Conservation (phyloP, 495 filamentous ascomycete species). For the Lepidopterella palustris region DNA sequence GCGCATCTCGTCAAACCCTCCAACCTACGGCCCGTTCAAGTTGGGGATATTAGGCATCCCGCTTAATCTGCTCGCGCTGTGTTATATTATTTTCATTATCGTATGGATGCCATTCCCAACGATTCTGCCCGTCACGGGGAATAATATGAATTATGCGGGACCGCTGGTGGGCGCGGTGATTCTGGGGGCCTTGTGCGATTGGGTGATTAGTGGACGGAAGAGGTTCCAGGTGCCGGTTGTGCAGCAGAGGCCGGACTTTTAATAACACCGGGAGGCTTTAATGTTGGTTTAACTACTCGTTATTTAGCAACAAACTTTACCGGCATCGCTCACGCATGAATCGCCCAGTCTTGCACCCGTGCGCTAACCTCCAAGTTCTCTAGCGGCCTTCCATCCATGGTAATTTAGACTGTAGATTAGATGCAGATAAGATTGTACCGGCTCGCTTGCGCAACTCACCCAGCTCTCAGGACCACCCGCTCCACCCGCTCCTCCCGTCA, state of each 20-base stretch:
- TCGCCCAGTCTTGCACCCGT: too few relatives aligned
- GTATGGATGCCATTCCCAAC: conserved; percentile 27
- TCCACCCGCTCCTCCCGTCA: too few relatives aligned
- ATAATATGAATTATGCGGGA: conserved; percentile 32
- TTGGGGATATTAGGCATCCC: conserved; percentile 19
- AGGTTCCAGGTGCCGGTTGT: neutral
- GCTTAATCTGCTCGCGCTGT: conserved; percentile 20
- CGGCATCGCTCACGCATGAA: too few relatives aligned
- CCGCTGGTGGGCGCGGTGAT: conserved; percentile 25
- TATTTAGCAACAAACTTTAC: neutral
- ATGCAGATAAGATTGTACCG: too few relatives aligned
- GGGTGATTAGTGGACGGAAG: neutral
- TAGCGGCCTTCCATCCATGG: too few relatives aligned
- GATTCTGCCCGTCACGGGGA: conserved; percentile 22
- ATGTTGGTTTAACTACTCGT: neutral
- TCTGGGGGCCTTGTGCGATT: conserved; percentile 6
- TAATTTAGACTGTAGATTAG: too few relatives aligned
- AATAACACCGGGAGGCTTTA: neutral
- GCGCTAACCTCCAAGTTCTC: too few relatives aligned
- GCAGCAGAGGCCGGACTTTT: neutral
- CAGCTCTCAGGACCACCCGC: too few relatives aligned
- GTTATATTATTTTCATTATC: conserved; percentile 21
- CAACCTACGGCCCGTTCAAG: conserved; percentile 22
- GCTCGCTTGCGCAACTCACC: too few relatives aligned
- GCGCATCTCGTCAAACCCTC: conserved; percentile 7